phyloP scores from a whole-genome alignment of 305 asterid genomes.

The Solanum hybrid region DNA sequence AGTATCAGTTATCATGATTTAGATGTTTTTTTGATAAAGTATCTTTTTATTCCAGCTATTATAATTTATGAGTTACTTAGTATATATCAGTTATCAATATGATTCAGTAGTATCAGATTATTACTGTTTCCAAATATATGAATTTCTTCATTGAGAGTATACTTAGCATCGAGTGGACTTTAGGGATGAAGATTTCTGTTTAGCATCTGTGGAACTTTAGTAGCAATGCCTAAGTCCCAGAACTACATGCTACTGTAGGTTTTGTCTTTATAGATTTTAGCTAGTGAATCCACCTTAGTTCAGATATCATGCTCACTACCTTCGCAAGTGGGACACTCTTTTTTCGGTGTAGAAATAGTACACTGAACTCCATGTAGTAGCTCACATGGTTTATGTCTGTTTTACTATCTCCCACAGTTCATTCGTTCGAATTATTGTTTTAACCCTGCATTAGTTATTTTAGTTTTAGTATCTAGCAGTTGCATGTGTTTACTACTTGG shows the following conservation, averaged over 20 bases:
- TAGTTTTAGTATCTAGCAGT: not conserved
- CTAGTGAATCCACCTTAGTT: not conserved
- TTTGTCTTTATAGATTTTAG: not conserved
- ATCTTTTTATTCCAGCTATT: too few species aligned
- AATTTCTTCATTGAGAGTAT: not conserved
- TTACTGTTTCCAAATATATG: not conserved
- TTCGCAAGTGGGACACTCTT: not conserved
- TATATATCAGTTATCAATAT: not conserved
- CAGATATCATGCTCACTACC: not conserved
- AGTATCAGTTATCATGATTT: not conserved
- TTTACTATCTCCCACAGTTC: not conserved
- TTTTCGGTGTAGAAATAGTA: not conserved
- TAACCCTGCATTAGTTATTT: not conserved
- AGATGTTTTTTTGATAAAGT: too few species aligned
- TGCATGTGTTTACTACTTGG: not conserved
- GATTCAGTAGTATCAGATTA: not conserved
- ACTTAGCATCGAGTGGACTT: not conserved
- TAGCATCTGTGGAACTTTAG: not conserved
- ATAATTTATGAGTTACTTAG: not conserved
- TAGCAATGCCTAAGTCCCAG: not conserved
- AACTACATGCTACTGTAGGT: not conserved
- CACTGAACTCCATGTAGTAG: not conserved
- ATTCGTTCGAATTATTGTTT: too few species aligned
- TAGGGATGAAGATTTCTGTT: not conserved
- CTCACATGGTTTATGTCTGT: not conserved